Evolutionary conservation across 805 yeast species (phyloP), one percentile per base, ranked within the genome.

Genomic region (Sugiyamaella valdiviana): DNA sequence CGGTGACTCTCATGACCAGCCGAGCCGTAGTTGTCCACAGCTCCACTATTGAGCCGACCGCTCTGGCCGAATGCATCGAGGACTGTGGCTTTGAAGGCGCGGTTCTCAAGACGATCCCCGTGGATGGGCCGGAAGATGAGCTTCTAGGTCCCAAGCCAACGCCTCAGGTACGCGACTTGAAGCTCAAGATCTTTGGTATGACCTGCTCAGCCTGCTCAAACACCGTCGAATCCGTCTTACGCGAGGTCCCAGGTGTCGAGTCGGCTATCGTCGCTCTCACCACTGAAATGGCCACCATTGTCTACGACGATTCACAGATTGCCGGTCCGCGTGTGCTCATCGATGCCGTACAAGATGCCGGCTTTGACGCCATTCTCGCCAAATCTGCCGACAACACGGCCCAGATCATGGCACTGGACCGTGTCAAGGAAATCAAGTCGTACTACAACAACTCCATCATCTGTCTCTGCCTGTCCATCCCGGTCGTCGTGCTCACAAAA

Each of bases 1-100:
- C 75, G 2, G 86, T 90, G 1, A 84, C 96, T 1, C 72, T 87
- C 24, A 67, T 86, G 2, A 86, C 95, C 0, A 93, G 85, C 55
- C 77, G 79, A 43, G 96, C 90, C 1, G 60, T 66, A 15, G 75
- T 87, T 2, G 62, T 60, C 7, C 89, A 82, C 60, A 65, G 65
- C 36, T 54, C 65, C 1, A 29, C 47, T 0, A 57, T 73, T 1
- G 51, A 61, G 1, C 66, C 45, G 3, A 74, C 68, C 1, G 57
- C 56, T 2, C 61, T 89, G 1, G 62, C 63, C 22, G 78, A 76
- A 19, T 66, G 79, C 1, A 75, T 90, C 14, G 95, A 87, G 51
- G 85, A 83, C 57, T 77, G 83, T 52, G 95, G 95, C 5, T 86
- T 84, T 59, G 89, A 79, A 40, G 80, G 79, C 6, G 52, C 53